Evolutionary conservation across 345 rosid species (phyloP).

Genomic region (Eucalyptus curtisii): DNA sequence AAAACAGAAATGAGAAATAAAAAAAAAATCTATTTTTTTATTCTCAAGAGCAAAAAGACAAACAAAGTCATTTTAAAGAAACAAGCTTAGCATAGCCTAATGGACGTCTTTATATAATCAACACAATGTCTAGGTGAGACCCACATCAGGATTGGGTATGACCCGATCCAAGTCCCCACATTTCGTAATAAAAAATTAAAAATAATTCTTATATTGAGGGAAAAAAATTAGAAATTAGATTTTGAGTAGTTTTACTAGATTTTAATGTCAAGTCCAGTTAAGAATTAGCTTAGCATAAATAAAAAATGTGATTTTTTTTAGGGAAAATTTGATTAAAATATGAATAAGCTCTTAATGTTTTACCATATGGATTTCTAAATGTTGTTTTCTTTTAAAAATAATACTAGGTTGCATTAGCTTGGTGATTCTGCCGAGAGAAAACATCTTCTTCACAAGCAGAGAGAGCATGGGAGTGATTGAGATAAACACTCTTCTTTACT

Average conservation of each 20-base stretch:
- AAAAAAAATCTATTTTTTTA: too few species aligned
- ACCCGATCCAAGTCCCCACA: background rate
- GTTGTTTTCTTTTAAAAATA: background rate
- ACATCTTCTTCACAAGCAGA: background rate
- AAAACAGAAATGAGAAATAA: rapidly evolving
- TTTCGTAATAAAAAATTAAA: too few species aligned
- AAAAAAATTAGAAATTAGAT: too few species aligned
- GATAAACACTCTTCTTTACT: background rate
- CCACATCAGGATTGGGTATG: background rate
- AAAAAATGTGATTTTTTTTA: background rate
- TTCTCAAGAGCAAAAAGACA: too few species aligned
- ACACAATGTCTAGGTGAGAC: rapidly evolving
- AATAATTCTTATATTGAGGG: background rate
- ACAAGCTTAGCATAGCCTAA: background rate
- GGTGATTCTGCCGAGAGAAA: background rate
- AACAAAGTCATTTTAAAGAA: too few species aligned
- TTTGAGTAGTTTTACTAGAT: background rate
- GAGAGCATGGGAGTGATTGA: background rate
- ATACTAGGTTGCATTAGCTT: background rate
- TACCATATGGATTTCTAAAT: background rate
- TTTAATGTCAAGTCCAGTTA: background rate
- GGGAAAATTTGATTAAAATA: too few species aligned
- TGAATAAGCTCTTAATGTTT: background rate
- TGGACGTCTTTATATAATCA: rapidly evolving
- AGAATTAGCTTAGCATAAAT: background rate